These are phyloP conservation scores for Porodaedalea pini DNA, from an alignment of 1,284 basidiomycete genomes.

Conservation along the genomic window DNA sequence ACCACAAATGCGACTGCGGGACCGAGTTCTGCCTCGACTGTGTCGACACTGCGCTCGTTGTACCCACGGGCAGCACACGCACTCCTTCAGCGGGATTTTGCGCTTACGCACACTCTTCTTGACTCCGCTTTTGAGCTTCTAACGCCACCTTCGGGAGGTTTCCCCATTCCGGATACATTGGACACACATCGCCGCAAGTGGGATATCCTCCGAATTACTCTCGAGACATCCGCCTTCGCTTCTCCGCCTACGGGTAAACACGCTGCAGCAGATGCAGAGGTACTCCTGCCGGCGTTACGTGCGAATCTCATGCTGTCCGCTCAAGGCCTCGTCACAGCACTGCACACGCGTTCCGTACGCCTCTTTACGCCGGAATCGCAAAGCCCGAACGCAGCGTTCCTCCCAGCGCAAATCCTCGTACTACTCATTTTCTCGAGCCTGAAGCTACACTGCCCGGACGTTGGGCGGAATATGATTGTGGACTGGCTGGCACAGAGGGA, in stretches of 20 bases:
- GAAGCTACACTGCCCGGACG: conserved; percentile 56
- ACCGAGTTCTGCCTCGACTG: conserved; percentile 22
- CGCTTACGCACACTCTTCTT: conserved; percentile 59
- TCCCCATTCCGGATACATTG: conserved; percentile 39
- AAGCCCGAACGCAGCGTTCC: conserved; percentile 46
- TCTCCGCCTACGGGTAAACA: conserved; percentile 37
- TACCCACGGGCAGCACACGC: conserved; percentile 73
- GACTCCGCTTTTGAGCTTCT: conserved; percentile 64
- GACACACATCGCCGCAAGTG: conserved; percentile 65
- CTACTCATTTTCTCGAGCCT: conserved; percentile 67
- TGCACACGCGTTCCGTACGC: conserved; percentile 60
- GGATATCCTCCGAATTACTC: conserved; percentile 78
- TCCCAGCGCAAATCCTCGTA: conserved; percentile 65
- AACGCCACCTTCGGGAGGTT: conserved; percentile 39
- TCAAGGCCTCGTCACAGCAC: conserved; percentile 49
- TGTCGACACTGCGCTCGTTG: conserved; percentile 57
- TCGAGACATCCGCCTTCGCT: conserved; percentile 69
- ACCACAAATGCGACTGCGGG: conserved; percentile 20
- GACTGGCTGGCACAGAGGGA: conserved; percentile 65
- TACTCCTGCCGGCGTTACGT: conserved; percentile 48
- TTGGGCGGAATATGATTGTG: conserved; percentile 64
- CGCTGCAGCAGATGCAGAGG: conserved; percentile 27
- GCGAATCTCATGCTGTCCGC: conserved; percentile 54
- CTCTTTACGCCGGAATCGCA: conserved; percentile 54
- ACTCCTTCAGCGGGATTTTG: conserved; percentile 67